Evolutionary conservation across 257 asterid genomes (phyloP), one percentile per base, ranked within the genome.

Genomic region (Lantana camara): DNA sequence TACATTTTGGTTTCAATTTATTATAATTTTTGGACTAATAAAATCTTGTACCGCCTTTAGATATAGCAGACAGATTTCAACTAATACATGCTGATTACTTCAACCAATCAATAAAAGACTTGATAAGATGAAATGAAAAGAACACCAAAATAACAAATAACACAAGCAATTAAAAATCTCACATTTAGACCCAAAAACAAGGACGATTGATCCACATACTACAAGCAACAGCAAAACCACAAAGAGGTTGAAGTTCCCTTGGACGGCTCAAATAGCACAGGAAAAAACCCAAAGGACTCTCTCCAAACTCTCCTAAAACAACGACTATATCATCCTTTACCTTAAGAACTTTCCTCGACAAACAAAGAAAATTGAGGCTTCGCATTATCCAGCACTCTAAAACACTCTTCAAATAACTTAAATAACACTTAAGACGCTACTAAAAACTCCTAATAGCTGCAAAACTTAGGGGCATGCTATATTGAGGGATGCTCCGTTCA

Each of bases 391-490:
- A 53, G 65, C 45, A 60, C 80, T 66, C 13, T 30, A 45, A 1
- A 41, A 52, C 66, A 72, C 70, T 44, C 81, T 49, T 47, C 19
- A 67, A 49, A 56, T 7, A 65, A 71, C 67, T 73, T 60, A 59
- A 63, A 2, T 40, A 7, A 40, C 17, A n/a, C 22, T 27, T 47
- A 12, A 41, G 16, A 1, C 22, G n/a, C 5, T 27, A 27, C n/a
- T n/a, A 48, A 48, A 71, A 9, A 46, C 6, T 51, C 61, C 65
- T 64, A 37, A n/a, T 30, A 56, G 54, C 85, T 89, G 94, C 96
- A 93, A 93, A 90, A 87, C 83, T 90, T 77, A 93, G 56, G 79
- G 96, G 99, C 96, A 93, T 38, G 86, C 86, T 17, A 83, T 84
- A 64, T 88, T 75, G 68, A 85, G 88, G 73, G 95, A 61, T 17